These are phyloP conservation scores for Rubroshorea leprosula DNA, from an alignment of 345 rosid species.

Conservation along the genomic window DNA sequence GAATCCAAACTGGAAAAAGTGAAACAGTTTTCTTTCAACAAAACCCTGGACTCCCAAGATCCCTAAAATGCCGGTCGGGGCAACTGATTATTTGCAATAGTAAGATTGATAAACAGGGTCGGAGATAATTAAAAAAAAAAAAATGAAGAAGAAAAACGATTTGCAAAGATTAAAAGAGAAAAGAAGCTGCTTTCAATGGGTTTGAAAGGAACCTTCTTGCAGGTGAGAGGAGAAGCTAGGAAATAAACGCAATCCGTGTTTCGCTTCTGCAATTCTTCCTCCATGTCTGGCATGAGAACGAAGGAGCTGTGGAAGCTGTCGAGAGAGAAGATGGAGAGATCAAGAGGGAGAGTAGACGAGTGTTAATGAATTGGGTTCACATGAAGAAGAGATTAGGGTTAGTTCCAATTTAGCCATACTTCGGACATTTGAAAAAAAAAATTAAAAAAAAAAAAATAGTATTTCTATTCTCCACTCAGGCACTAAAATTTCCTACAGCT, in stretches of 20 bases:
- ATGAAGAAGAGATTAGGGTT: background rate
- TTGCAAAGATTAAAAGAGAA: background rate
- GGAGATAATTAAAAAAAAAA: background rate
- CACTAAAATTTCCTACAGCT: too few relatives aligned
- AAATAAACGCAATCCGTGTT: conserved; percentile 64
- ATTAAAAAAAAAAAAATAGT: too few relatives aligned
- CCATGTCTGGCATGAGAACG: conserved; percentile 30
- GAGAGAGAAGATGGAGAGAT: conserved; percentile 6
- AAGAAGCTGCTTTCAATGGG: background rate
- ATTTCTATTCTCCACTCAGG: too few relatives aligned
- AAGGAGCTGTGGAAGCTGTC: conserved; percentile 14
- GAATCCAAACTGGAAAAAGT: too few relatives aligned
- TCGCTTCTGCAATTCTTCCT: conserved; percentile 42
- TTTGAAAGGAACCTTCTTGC: conserved; percentile 47
- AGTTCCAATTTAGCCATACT: too few relatives aligned
- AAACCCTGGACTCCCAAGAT: conserved; percentile 11
- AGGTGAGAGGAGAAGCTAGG: conserved; percentile 69
- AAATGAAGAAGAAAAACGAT: background rate
- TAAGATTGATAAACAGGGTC: too few relatives aligned
- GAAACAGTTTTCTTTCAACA: background rate
- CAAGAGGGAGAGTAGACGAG: background rate
- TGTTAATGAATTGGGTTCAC: background rate
- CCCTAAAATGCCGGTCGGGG: conserved; percentile 5
- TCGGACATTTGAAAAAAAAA: too few relatives aligned
- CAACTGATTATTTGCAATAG: background rate